Conservation (phyloP, 805 yeast genomes). For the Candida insectorum region DNA sequence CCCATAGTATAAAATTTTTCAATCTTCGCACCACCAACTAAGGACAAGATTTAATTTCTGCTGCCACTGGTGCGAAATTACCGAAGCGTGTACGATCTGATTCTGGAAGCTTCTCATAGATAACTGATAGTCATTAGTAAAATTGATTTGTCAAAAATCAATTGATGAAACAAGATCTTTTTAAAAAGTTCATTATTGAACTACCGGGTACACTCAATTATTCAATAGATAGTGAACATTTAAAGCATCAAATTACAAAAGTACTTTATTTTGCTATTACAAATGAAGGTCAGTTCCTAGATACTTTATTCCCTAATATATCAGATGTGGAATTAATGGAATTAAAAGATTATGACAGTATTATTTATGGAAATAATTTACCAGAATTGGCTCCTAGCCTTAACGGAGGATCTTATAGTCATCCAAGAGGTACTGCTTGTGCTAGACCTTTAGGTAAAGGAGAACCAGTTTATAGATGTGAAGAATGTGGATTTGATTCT, state of each 20-base stretch:
- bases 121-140: too few relatives aligned
- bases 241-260: constrained; percentile 21
- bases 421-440: constrained; percentile 65
- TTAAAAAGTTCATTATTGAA: constrained; percentile 24
- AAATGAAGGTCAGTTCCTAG: constrained; percentile 35
- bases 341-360: constrained; percentile 12
- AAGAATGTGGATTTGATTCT: constrained; percentile 72
- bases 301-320: constrained; percentile 30
- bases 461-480: constrained; percentile 69
- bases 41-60: background rate
- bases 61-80: constrained; percentile 1
- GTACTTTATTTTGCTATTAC: constrained; percentile 32
- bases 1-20: constrained; percentile 3
- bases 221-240: constrained; percentile 7
- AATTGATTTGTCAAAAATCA: too few relatives aligned
- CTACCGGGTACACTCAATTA: constrained; percentile 19
- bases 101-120: too few relatives aligned
- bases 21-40: background rate
- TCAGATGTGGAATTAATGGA: constrained; percentile 14
- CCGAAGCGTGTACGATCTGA: too few relatives aligned
- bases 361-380: constrained; percentile 10
- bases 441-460: constrained; percentile 59
- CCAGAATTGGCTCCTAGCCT: background rate
- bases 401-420: constrained; percentile 19
- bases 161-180: constrained; percentile 18